Conservation (phyloP, 2,329 filamentous ascomycete genomes). For the Tolypocladium pustulatum region DNA sequence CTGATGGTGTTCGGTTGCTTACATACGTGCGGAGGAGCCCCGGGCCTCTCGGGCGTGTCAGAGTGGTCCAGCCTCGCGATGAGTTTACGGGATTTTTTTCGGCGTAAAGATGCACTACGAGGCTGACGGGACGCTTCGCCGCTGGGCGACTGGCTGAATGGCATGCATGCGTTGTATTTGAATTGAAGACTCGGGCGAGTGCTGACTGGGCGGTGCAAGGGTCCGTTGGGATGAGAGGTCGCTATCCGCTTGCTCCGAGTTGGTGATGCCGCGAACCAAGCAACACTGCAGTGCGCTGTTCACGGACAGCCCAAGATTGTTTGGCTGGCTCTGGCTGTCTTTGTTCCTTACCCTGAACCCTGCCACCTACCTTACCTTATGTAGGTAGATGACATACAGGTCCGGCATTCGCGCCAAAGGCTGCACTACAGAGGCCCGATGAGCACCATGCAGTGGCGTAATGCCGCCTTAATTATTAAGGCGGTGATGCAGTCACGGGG, state of each 20-base stretch:
- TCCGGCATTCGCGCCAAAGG: too few species aligned
- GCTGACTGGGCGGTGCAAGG: not conserved
- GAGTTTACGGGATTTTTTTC: not conserved
- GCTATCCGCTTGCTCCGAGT: not conserved
- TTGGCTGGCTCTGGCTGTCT: too few species aligned
- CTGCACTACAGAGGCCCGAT: too few species aligned
- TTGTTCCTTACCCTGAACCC: too few species aligned
- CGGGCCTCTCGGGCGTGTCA: not conserved
- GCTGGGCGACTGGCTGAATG: not conserved
- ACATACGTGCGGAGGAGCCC: too few species aligned
- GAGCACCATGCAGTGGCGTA: too few species aligned
- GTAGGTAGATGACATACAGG: too few species aligned
- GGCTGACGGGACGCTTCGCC: not conserved
- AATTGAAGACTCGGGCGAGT: not conserved
- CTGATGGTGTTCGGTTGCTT: not conserved
- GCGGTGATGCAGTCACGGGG: too few species aligned
- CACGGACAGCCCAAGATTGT: too few species aligned
- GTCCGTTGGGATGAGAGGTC: not conserved
- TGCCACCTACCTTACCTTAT: too few species aligned
- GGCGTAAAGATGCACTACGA: not conserved
- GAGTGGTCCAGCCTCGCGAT: not conserved
- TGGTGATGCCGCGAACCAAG: not conserved
- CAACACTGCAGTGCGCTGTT: too few species aligned
- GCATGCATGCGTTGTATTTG: not conserved
- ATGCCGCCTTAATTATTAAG: too few species aligned